Evolutionary conservation across 129 eudicot species (phyloP).

Genomic region (Flaveria ramosissima): DNA sequence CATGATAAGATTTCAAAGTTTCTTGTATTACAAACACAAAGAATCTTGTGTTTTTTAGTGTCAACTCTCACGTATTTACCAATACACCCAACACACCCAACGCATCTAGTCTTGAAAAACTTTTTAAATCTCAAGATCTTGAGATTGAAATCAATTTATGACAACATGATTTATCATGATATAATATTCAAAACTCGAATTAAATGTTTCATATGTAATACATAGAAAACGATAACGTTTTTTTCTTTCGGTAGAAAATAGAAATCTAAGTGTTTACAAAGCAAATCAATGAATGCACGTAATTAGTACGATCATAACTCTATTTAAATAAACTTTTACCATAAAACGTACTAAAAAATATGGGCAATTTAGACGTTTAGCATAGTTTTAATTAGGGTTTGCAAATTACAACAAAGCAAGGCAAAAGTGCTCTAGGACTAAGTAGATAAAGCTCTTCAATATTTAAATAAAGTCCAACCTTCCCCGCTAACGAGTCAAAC

Average conservation of each 20-base stretch:
- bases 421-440: constrained; percentile 74
- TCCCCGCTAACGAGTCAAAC: constrained; percentile 93
- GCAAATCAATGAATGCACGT: neutral
- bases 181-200: neutral
- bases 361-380: constrained; percentile 5
- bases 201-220: neutral
- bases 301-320: constrained; percentile 7
- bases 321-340: neutral
- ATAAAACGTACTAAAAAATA: constrained; percentile 9
- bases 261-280: neutral
- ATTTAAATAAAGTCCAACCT: constrained; percentile 81
- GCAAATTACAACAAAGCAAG: constrained; percentile 95
- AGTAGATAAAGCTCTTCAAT: constrained; percentile 89
- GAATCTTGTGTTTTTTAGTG: constrained; percentile 20
- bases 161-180: constrained; percentile 16
- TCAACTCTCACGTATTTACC: neutral
- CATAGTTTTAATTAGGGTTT: constrained; percentile 44
- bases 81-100: too few relatives aligned
- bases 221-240: neutral
- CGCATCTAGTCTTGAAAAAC: too few relatives aligned
- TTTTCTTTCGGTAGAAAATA: neutral
- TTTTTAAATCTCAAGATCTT: constrained; percentile 1
- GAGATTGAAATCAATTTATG: neutral
- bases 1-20: constrained; percentile 11
- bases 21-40: constrained; percentile 16